These are phyloP conservation scores for Colletotrichum kahawae DNA, from an alignment of 2,329 filamentous ascomycete species.

Conservation along the genomic window DNA sequence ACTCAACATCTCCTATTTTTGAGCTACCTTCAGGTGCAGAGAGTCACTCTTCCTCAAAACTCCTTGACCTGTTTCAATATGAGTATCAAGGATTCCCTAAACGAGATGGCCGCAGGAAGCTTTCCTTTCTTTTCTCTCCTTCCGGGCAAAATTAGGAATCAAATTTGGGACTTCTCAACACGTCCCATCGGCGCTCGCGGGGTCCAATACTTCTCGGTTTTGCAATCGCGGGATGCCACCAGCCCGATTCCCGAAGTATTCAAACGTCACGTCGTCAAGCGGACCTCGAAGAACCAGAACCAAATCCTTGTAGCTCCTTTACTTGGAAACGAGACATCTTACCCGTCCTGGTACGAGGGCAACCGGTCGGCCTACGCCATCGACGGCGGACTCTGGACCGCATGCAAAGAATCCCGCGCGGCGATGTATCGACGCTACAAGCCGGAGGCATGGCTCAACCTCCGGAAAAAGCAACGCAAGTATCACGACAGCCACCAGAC, in stretches of 20 bases:
- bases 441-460: background rate
- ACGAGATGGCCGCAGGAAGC: too few species aligned
- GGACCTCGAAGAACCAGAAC: accelerated
- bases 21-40: too few species aligned
- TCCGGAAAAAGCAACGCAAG: background rate
- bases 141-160: background rate
- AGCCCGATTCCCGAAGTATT: accelerated
- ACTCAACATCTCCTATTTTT: too few species aligned
- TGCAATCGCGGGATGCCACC: accelerated
- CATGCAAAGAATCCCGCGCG: background rate
- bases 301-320: background rate
- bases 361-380: background rate
- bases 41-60: too few species aligned
- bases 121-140: background rate
- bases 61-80: too few species aligned
- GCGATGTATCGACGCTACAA: background rate
- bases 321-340: accelerated
- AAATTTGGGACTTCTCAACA: background rate
- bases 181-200: background rate
- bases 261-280: background rate
- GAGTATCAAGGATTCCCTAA: too few species aligned
- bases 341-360: background rate
- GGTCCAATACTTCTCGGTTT: background rate
- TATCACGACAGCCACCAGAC: accelerated
- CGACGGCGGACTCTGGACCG: background rate